Percentiles rank a stretch among this genome's conserved stretches.
These are phyloP conservation scores for Macadamia integrifolia DNA, from an alignment of 164 flowering plant genomes.

Conservation along the genomic window DNA sequence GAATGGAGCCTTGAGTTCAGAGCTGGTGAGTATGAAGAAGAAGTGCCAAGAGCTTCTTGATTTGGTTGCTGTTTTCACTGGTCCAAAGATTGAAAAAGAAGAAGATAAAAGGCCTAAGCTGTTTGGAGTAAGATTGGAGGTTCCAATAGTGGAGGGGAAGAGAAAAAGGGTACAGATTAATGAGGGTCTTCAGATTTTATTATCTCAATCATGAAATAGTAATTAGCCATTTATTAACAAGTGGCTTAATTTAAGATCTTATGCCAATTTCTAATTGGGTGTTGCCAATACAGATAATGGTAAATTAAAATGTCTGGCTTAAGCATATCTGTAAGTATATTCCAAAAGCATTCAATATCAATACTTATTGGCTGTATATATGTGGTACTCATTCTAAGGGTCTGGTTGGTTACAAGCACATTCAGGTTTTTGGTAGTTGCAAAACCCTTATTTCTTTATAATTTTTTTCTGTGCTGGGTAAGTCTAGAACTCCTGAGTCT, in stretches of 20 bases:
- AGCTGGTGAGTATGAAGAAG: conserved; percentile 48
- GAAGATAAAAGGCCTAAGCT: conserved; percentile 41
- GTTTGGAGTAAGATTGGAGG: conserved; percentile 69
- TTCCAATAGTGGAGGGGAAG: conserved; percentile 30
- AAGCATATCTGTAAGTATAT: too few species aligned
- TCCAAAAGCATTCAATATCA: too few species aligned
- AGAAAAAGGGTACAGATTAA: conserved; percentile 28
- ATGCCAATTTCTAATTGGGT: background rate
- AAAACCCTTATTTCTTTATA: too few species aligned
- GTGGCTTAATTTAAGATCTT: background rate
- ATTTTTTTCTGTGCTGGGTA: too few species aligned
- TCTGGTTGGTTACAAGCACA: too few species aligned
- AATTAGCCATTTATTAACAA: background rate
- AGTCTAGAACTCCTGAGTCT: too few species aligned
- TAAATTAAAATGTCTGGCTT: background rate
- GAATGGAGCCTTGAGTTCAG: conserved; percentile 43
- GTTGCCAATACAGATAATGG: too few species aligned
- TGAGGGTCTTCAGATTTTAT: conserved; percentile 24
- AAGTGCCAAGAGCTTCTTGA: conserved; percentile 65
- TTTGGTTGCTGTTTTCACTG: conserved; percentile 33
- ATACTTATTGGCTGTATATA: too few species aligned
- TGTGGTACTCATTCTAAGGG: too few species aligned
- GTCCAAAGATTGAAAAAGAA: conserved; percentile 9
- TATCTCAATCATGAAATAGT: conserved; percentile 43
- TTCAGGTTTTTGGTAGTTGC: too few species aligned